Evolutionary conservation across 2,329 filamentous ascomycete species (phyloP).

Genomic region (Cladosporium sp.): DNA sequence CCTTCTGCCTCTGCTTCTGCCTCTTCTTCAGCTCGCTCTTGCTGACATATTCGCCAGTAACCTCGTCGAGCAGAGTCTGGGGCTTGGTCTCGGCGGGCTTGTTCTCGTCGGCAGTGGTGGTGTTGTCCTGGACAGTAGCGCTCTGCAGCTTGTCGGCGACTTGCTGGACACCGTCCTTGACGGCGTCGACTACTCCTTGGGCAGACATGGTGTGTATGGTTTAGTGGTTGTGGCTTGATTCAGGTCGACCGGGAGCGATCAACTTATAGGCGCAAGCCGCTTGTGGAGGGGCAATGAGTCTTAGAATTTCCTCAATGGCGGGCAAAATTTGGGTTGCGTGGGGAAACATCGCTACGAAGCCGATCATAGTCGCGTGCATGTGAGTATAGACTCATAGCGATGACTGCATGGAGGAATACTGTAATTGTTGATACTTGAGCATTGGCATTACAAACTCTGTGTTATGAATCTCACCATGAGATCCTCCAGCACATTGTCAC

Average conservation of each 20-base stretch:
- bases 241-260: not conserved
- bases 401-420: not conserved
- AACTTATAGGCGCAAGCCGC: not conserved
- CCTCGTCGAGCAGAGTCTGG: conserved; percentile 79
- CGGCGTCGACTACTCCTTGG: conserved; percentile 32
- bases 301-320: conserved; percentile 8
- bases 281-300: conserved; percentile 8
- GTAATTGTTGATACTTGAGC: not conserved
- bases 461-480: not conserved
- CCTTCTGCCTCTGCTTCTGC: conserved; percentile 82
- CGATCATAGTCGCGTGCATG: not conserved
- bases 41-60: conserved; percentile 76
- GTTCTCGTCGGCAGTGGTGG: conserved; percentile 5
- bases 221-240: not conserved
- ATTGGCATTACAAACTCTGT: not conserved
- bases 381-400: not conserved
- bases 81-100: conserved; percentile 17
- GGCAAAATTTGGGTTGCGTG: not conserved
- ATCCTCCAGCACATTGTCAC: not conserved
- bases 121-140: conserved; percentile 31
- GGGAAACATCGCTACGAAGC: not conserved
- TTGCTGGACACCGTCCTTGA: conserved; percentile 33
- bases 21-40: conserved; percentile 76
- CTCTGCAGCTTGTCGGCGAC: conserved; percentile 32
- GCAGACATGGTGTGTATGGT: conserved; percentile 27